These are phyloP conservation scores for Zygosaccharomyces kombuchaensis DNA, from an alignment of 805 yeast species.

Conservation along the genomic window DNA sequence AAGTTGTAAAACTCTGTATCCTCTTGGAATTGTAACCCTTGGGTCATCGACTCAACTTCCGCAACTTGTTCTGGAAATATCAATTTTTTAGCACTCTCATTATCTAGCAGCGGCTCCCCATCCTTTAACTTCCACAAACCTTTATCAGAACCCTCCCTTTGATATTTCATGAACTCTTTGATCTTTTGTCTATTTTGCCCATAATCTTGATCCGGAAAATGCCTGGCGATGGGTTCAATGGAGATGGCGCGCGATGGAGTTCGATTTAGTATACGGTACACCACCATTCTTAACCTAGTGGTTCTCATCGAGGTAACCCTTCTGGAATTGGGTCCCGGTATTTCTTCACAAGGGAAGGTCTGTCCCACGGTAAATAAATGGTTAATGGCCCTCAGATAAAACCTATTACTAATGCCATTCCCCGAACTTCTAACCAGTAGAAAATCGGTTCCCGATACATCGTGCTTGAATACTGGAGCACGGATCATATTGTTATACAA, in stretches of 20 bases:
- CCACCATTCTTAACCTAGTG: conserved; percentile 89
- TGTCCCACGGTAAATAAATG: conserved; percentile 87
- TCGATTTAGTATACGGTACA: conserved; percentile 76
- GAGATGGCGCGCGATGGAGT: conserved; percentile 68
- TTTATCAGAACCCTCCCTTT: conserved; percentile 88
- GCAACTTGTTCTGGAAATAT: conserved; percentile 89
- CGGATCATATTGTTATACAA: conserved; percentile 85
- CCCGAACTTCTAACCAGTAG: conserved; percentile 76
- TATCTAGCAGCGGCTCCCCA: conserved; percentile 61
- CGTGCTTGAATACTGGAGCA: conserved; percentile 92
- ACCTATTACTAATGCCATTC: conserved; percentile 66
- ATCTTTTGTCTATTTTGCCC: conserved; percentile 94
- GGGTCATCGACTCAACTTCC: conserved; percentile 85
- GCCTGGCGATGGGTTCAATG: conserved; percentile 82
- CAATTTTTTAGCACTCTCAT: conserved; percentile 74
- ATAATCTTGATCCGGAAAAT: conserved; percentile 95
- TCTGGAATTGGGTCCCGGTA: conserved; percentile 97
- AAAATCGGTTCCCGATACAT: conserved; percentile 72
- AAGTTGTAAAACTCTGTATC: conserved; percentile 61
- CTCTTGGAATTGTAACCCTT: conserved; percentile 82
- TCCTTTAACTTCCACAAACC: conserved; percentile 89
- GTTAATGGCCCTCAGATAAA: conserved; percentile 63
- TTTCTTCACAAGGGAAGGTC: conserved; percentile 84
- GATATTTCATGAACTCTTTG: conserved; percentile 97
- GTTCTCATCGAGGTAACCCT: conserved; percentile 91